phyloP scores from a whole-genome alignment of 768 basidiomycete species.

The Gymnopilus junonius region DNA sequence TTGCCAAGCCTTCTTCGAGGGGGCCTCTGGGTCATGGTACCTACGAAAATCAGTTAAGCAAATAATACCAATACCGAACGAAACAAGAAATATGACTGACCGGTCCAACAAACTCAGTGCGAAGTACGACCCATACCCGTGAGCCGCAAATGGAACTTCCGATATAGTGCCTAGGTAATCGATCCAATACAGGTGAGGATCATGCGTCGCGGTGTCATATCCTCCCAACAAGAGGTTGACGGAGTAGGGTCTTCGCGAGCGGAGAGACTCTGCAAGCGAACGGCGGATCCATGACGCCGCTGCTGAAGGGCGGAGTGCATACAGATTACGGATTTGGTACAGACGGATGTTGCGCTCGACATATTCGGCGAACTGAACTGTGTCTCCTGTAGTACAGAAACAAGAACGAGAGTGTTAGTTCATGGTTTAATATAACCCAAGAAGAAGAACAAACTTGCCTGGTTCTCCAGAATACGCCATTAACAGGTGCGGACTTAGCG shows the following conservation, averaged over 20 bases:
- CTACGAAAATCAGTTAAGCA: constrained; percentile 37
- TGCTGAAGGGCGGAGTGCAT: constrained; percentile 86
- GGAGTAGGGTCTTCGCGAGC: constrained; percentile 84
- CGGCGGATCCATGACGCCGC: constrained; percentile 96
- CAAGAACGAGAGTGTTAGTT: background rate
- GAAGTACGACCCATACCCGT: constrained; percentile 96
- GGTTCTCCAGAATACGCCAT: constrained; percentile 97
- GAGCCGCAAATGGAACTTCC: constrained; percentile 90
- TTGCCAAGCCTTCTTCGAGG: constrained; percentile 84
- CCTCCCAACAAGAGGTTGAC: constrained; percentile 95
- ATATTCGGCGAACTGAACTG: constrained; percentile 94
- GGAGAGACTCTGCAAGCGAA: constrained; percentile 84
- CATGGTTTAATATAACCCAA: background rate
- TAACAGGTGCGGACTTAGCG: constrained; percentile 85
- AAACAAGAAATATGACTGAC: constrained; percentile 43
- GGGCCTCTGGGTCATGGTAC: constrained; percentile 91
- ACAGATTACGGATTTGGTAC: constrained; percentile 93
- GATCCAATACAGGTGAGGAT: constrained; percentile 90
- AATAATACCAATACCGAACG: background rate
- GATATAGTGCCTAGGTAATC: constrained; percentile 94
- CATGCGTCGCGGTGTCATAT: constrained; percentile 76
- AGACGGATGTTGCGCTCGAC: constrained; percentile 95
- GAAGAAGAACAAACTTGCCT: constrained; percentile 47
- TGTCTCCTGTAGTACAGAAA: constrained; percentile 69
- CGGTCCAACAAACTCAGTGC: constrained; percentile 90